Conservation (phyloP, 352 stramenopile genomes). For the Phytophthora syringae region DNA sequence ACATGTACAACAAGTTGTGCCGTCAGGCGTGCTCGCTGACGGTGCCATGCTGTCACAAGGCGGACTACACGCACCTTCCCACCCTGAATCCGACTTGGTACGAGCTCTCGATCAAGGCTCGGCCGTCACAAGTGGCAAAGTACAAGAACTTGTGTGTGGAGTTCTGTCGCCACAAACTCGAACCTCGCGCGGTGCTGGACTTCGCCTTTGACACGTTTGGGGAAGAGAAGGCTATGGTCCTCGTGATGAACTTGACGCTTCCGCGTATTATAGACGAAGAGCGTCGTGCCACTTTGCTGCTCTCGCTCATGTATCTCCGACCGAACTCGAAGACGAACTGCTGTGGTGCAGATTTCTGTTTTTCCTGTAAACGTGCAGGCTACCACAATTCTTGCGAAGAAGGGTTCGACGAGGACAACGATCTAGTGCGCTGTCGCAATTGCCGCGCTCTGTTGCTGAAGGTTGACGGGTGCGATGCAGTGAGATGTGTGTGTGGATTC, state of each 20-base stretch:
- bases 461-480: conserved; percentile 54
- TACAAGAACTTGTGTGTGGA: conserved; percentile 22
- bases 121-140: conserved; percentile 16
- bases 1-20: conserved; percentile 34
- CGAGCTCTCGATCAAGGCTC: conserved; percentile 1
- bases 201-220: conserved; percentile 28
- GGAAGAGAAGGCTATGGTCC: conserved; percentile 12
- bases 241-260: conserved; percentile 24
- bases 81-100: not conserved
- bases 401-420: conserved; percentile 28
- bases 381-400: conserved; percentile 40
- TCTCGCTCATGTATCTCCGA: conserved; percentile 42
- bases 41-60: conserved; percentile 40
- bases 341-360: conserved; percentile 52
- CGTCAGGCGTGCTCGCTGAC: conserved; percentile 29
- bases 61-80: conserved; percentile 46
- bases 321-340: conserved; percentile 43
- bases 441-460: conserved; percentile 57
- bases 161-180: conserved; percentile 32
- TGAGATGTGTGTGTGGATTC: conserved; percentile 56
- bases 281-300: conserved; percentile 45
- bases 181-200: conserved; percentile 25
- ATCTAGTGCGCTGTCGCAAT: conserved; percentile 47
- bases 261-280: conserved; percentile 43
- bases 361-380: conserved; percentile 52